Percentiles rank a stretch among this genome's conserved stretches.
These are phyloP conservation scores for Acer yangbiense DNA, from an alignment of 345 rosid species.

Conservation along the genomic window DNA sequence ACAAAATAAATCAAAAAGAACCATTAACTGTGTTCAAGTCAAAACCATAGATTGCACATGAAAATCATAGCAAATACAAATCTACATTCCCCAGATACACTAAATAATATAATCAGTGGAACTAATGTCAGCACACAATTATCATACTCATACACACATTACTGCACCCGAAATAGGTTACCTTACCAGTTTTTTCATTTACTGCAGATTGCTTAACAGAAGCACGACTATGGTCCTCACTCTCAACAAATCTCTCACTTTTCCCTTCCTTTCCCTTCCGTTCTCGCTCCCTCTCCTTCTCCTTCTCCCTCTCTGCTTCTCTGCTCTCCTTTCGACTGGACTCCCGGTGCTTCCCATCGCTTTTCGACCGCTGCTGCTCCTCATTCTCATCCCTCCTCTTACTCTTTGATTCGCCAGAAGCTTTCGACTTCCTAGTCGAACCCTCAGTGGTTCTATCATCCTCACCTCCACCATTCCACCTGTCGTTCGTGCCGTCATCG, in stretches of 20 bases:
- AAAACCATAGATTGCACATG: not conserved
- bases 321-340: slow-evolving; percentile 65
- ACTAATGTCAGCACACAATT: too few relatives aligned
- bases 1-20: not conserved
- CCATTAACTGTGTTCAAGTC: not conserved
- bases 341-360: slow-evolving; percentile 69
- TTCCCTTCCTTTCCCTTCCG: slow-evolving; percentile 60
- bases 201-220: slow-evolving; percentile 29
- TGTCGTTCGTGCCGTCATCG: slow-evolving; percentile 56
- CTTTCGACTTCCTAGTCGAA: slow-evolving; percentile 53
- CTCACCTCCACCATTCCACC: slow-evolving; percentile 82
- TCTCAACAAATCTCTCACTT: slow-evolving; percentile 52
- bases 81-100: not conserved
- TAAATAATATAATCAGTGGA: not conserved
- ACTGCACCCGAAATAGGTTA: slow-evolving; percentile 21
- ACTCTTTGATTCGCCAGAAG: slow-evolving; percentile 62
- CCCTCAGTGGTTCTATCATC: slow-evolving; percentile 42
- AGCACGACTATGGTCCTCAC: slow-evolving; percentile 40
- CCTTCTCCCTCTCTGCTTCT: slow-evolving; percentile 34
- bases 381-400: slow-evolving; percentile 60
- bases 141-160: not conserved
- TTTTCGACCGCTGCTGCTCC: slow-evolving; percentile 40
- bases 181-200: slow-evolving; percentile 71
- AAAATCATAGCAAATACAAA: not conserved
- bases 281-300: slow-evolving; percentile 47